Conservation (phyloP, 2,329 filamentous ascomycete genomes). For the Fusarium falciforme region DNA sequence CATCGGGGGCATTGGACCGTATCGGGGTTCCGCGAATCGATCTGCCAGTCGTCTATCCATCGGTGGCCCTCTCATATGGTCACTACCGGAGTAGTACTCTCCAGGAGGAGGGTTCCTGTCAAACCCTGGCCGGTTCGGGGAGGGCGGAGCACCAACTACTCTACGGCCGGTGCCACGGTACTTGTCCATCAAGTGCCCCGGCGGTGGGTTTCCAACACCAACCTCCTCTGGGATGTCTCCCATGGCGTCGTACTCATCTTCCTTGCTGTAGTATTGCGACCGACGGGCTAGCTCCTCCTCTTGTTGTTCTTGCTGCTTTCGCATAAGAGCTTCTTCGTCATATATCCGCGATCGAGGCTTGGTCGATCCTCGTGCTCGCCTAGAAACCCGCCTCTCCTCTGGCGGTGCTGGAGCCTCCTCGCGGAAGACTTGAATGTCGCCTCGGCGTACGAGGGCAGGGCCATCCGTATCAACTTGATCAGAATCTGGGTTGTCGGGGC, state of each 20-base stretch:
- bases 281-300: slow-evolving; percentile 53
- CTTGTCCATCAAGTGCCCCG: slow-evolving; percentile 70
- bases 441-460: slow-evolving; percentile 51
- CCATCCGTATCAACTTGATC: slow-evolving; percentile 66
- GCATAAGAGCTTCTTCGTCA: slow-evolving; percentile 60
- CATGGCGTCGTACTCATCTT: slow-evolving; percentile 52
- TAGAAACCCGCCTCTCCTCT: slow-evolving; percentile 42
- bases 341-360: slow-evolving; percentile 48
- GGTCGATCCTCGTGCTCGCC: slow-evolving; percentile 37
- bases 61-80: slow-evolving; percentile 56
- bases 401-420: slow-evolving; percentile 43
- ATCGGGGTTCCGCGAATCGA: slow-evolving; percentile 60
- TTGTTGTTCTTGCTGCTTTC: slow-evolving; percentile 60
- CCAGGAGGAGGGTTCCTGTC: slow-evolving; percentile 43
- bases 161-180: slow-evolving; percentile 55
- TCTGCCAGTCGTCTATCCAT: slow-evolving; percentile 64
- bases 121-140: slow-evolving; percentile 39
- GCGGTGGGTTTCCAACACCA: slow-evolving; percentile 62
- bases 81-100: slow-evolving; percentile 59
- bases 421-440: slow-evolving; percentile 37
- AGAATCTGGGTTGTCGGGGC: slow-evolving; percentile 65
- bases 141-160: slow-evolving; percentile 37
- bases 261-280: slow-evolving; percentile 49
- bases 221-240: slow-evolving; percentile 52
- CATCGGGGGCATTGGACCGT: slow-evolving; percentile 34